Evolutionary conservation across 805 yeast genomes (phyloP).

Genomic region (Hanseniaspora taiwanica): DNA sequence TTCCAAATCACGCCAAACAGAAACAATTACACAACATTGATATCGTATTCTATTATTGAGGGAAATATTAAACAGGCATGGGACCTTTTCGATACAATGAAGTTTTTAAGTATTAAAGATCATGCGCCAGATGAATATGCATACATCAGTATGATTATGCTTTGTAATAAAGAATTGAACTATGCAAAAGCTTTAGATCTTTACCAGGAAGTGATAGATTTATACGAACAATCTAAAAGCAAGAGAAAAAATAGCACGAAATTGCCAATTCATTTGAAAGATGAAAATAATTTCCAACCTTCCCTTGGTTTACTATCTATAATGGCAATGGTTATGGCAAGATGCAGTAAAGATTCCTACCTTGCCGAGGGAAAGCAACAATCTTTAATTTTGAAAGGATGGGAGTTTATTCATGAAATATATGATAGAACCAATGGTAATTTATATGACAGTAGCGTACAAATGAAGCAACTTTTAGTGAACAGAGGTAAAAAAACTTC

Average conservation of each 20-base stretch:
- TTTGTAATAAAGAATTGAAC: conserved; percentile 48
- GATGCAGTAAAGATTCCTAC: conserved; percentile 15
- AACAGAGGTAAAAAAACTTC: conserved; percentile 2
- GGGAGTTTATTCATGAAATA: conserved; percentile 65
- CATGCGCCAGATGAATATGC: conserved; percentile 55
- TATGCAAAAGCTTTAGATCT: conserved; percentile 67
- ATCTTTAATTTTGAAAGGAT: conserved; percentile 34
- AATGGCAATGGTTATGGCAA: conserved; percentile 17
- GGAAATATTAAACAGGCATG: conserved; percentile 35
- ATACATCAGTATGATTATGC: conserved; percentile 37
- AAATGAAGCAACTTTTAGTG: conserved; percentile 2
- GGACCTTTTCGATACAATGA: conserved; percentile 72
- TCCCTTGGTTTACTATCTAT: conserved; percentile 11
- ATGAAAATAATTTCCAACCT: conserved; percentile 5
- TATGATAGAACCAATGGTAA: conserved; percentile 26
- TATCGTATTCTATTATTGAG: conserved; percentile 37
- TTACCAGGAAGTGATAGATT: conserved; percentile 49
- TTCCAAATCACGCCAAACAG: conserved; percentile 17
- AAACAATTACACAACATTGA: conserved; percentile 17
- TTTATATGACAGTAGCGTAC: conserved; percentile 2
- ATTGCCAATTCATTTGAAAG: not conserved
- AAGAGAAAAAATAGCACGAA: not conserved
- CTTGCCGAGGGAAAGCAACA: conserved; percentile 19
- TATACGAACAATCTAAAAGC: conserved; percentile 5
- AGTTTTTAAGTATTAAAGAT: conserved; percentile 44